Evolutionary conservation across 345 rosid genomes (phyloP).

Genomic region (Sapria himalayana): DNA sequence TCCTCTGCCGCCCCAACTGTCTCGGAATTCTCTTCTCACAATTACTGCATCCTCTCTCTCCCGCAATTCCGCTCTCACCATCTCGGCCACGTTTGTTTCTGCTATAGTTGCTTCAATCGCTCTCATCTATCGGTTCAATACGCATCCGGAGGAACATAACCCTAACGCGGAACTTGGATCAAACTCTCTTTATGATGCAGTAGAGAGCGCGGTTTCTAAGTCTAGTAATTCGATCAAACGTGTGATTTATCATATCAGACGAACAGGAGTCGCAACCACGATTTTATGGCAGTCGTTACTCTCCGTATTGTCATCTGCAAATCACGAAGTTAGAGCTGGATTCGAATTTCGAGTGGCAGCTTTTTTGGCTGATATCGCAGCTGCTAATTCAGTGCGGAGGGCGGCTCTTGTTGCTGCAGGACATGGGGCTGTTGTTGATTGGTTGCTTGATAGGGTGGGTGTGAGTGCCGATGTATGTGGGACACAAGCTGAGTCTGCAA

Average conservation of each 20-base stretch:
- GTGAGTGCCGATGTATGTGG: conserved; percentile 30
- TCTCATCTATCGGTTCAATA: conserved; percentile 12
- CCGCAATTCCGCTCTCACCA: conserved; percentile 22
- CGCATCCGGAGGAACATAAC: conserved; percentile 6
- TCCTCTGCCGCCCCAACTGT: conserved; percentile 13
- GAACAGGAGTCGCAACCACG: conserved; percentile 64
- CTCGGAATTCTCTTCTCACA: conserved; percentile 12
- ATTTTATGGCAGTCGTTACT: conserved; percentile 79
- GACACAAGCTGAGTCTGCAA: conserved; percentile 84
- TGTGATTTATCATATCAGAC: conserved; percentile 35
- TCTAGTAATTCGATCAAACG: conserved; percentile 43
- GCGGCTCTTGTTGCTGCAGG: conserved; percentile 71
- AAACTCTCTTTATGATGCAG: conserved; percentile 18
- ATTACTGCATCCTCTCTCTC: conserved; percentile 11
- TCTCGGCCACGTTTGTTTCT: conserved; percentile 47
- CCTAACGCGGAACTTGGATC: conserved; percentile 5
- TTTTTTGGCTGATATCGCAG: conserved; percentile 67
- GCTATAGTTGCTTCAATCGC: conserved; percentile 25
- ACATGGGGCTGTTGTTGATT: conserved; percentile 76
- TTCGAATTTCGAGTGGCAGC: conserved; percentile 85
- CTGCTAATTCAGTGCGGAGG: conserved; percentile 64
- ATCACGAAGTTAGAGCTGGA: conserved; percentile 79
- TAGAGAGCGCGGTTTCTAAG: conserved; percentile 26
- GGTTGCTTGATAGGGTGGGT: conserved; percentile 78
- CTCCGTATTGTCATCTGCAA: conserved; percentile 81